phyloP scores from a whole-genome alignment of 2,329 filamentous ascomycete species.

The Alternaria metachromatica region DNA sequence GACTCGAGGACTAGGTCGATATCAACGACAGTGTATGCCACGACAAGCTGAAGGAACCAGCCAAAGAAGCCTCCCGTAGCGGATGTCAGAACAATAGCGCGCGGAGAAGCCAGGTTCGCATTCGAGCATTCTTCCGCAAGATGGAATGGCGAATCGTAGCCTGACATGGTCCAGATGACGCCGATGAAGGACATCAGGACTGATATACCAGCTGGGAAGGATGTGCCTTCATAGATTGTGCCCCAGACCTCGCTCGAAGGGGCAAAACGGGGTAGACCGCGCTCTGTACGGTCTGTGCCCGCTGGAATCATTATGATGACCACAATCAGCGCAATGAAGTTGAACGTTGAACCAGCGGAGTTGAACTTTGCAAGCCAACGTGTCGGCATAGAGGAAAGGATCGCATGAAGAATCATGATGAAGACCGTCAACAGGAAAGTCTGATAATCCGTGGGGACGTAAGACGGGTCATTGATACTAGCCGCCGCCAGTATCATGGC shows the following conservation, averaged over 20 bases:
- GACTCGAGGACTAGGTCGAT: conserved; percentile 66
- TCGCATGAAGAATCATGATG: conserved; percentile 71
- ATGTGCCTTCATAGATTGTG: conserved; percentile 69
- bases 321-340: conserved; percentile 70
- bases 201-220: conserved; percentile 70
- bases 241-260: conserved; percentile 68
- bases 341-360: conserved; percentile 72
- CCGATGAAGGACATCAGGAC: conserved; percentile 75
- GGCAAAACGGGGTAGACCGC: conserved; percentile 64
- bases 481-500: conserved; percentile 75
- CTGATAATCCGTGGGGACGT: conserved; percentile 69
- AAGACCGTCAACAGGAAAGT: conserved; percentile 71
- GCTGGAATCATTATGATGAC: conserved; percentile 74
- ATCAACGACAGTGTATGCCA: conserved; percentile 73
- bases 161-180: conserved; percentile 73
- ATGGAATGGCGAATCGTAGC: conserved; percentile 74
- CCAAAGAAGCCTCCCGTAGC: conserved; percentile 70
- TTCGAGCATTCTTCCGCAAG: conserved; percentile 79
- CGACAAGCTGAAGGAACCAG: conserved; percentile 76
- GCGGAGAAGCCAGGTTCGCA: conserved; percentile 71
- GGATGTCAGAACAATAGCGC: conserved; percentile 74
- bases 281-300: conserved; percentile 58
- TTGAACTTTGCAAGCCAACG: conserved; percentile 74
- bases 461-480: conserved; percentile 71
- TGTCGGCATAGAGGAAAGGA: conserved; percentile 74